phyloP scores from a whole-genome alignment of 768 basidiomycete genomes.

The Collybia sp. region DNA sequence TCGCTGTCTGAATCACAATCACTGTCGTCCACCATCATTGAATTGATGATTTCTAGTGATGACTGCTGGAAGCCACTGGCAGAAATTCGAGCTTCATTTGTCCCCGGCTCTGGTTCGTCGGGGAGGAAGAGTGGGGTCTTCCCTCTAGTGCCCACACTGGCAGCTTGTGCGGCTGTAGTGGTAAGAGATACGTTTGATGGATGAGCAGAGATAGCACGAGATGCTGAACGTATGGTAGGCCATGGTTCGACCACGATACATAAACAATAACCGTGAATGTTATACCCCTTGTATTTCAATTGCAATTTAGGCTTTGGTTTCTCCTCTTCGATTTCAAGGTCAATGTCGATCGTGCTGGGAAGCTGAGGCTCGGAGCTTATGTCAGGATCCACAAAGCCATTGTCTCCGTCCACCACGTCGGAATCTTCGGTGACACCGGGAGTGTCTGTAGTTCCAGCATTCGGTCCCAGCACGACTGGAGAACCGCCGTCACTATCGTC shows the following conservation, averaged over 20 bases:
- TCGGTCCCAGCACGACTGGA: slow-evolving; percentile 12
- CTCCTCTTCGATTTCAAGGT: slow-evolving; percentile 55
- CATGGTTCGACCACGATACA: slow-evolving; percentile 84
- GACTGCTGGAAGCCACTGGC: too few relatives aligned
- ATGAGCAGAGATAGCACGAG: slow-evolving; percentile 18
- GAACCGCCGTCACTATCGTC: slow-evolving; percentile 15
- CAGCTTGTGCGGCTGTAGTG: background rate
- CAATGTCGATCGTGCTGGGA: slow-evolving; percentile 22
- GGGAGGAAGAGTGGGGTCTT: slow-evolving; percentile 74
- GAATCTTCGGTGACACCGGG: background rate
- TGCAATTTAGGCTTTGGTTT: slow-evolving; percentile 71
- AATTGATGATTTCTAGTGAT: slow-evolving; percentile 3
- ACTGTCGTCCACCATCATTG: slow-evolving; percentile 20
- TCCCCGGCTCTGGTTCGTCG: slow-evolving; percentile 42
- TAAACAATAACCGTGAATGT: slow-evolving; percentile 66
- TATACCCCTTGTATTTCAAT: slow-evolving; percentile 68
- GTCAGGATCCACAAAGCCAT: slow-evolving; percentile 5
- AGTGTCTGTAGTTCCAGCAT: slow-evolving; percentile 19
- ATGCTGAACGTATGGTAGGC: slow-evolving; percentile 42
- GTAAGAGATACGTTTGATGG: too few relatives aligned
- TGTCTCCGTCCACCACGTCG: background rate
- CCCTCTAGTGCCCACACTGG: slow-evolving; percentile 23
- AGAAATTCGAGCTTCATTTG: background rate
- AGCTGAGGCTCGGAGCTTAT: slow-evolving; percentile 6
- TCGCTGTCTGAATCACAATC: slow-evolving; percentile 29